Percentiles rank a stretch among this genome's conserved stretches.
Conservation (phyloP, 768 basidiomycete genomes). For the Filobasidium wieringae region DNA sequence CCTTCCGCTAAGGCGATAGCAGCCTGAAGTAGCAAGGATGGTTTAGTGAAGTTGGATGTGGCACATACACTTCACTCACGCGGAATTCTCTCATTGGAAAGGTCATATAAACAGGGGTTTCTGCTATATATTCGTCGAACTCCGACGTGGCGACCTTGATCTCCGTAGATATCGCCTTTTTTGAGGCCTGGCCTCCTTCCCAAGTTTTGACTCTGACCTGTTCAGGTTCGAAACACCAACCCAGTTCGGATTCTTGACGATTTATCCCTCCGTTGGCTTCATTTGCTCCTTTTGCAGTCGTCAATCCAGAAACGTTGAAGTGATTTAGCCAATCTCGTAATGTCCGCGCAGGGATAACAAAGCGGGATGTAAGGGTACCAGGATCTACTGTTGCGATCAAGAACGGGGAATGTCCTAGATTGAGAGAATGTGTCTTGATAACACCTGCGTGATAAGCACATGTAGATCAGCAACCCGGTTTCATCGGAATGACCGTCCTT, state of each 20-base stretch:
- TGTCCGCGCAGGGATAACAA: constrained; percentile 25
- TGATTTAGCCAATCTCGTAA: constrained; percentile 36
- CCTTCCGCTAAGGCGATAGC: constrained; percentile 31
- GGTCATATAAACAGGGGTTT: constrained; percentile 27
- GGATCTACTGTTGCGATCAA: constrained; percentile 32
- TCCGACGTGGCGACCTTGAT: constrained; percentile 29
- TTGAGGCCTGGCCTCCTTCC: constrained; percentile 20
- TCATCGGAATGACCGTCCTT: background rate
- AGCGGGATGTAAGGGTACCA: constrained; percentile 25
- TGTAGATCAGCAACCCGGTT: background rate
- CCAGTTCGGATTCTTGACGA: constrained; percentile 25
- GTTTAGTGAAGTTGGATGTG: background rate
- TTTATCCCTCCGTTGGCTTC: background rate
- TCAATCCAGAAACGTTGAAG: constrained; percentile 19
- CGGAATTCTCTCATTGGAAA: constrained; percentile 37
- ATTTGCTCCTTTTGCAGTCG: background rate
- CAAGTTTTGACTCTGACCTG: constrained; percentile 33
- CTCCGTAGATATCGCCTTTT: constrained; percentile 24
- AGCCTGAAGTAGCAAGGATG: constrained; percentile 16
- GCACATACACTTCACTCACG: constrained; percentile 19
- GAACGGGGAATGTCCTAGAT: constrained; percentile 29
- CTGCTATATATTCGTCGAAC: constrained; percentile 30
- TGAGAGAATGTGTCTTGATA: constrained; percentile 34
- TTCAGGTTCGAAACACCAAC: constrained; percentile 32
- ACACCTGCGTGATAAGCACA: constrained; percentile 20